A percentile compares a stretch with the other conserved stretches of the same genome.
Evolutionary conservation across 2,329 filamentous ascomycete genomes (phyloP).

Genomic region (Alternaria panax): DNA sequence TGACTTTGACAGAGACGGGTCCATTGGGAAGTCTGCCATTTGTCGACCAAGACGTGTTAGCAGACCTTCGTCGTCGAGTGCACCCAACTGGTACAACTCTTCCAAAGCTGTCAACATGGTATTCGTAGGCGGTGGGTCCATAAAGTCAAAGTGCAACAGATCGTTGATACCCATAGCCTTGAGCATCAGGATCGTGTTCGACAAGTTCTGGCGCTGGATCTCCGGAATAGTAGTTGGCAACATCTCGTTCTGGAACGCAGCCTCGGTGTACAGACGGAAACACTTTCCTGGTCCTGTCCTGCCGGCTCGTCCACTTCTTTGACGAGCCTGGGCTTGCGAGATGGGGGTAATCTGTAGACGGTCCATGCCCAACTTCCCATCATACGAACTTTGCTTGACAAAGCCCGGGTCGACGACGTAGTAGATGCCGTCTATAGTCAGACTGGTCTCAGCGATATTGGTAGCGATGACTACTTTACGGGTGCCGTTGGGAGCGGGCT

Average conservation of each 20-base stretch:
- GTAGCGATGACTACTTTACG: constrained; percentile 97
- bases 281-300: constrained; percentile 90
- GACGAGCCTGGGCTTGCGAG: constrained; percentile 94
- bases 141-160: constrained; percentile 95
- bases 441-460: constrained; percentile 97
- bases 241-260: constrained; percentile 96
- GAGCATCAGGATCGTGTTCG: constrained; percentile 93
- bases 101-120: constrained; percentile 97
- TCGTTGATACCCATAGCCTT: constrained; percentile 99
- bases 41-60: constrained; percentile 90
- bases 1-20: constrained; percentile 88
- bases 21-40: constrained; percentile 99
- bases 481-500: constrained; percentile 83
- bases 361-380: constrained; percentile 97
- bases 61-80: constrained; percentile 92
- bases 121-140: constrained; percentile 97
- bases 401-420: constrained; percentile 98
- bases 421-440: constrained; percentile 97
- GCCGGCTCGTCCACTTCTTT: constrained; percentile 89
- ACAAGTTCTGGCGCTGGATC: constrained; percentile 93
- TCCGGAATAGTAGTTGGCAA: constrained; percentile 94
- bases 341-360: constrained; percentile 94
- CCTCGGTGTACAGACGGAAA: constrained; percentile 93
- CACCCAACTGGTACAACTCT: constrained; percentile 89
- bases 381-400: constrained; percentile 96